These are phyloP conservation scores for Backusella circina DNA, from an alignment of 192 early-diverging fungal species.

Conservation along the genomic window DNA sequence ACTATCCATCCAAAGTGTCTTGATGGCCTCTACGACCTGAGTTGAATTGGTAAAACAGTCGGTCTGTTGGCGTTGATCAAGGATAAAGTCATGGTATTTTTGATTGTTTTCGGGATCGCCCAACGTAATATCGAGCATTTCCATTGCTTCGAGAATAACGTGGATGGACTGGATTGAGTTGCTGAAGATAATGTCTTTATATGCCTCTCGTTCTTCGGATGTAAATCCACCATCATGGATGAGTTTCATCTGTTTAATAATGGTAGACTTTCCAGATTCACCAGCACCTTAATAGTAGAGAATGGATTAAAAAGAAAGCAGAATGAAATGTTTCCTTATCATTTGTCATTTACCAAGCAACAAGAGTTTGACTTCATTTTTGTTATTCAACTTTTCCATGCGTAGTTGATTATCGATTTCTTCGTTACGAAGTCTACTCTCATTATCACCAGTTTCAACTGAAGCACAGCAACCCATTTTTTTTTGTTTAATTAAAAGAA, in stretches of 20 bases:
- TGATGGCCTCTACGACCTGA: constrained; percentile 70
- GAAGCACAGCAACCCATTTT: constrained; percentile 86
- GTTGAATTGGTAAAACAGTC: constrained; percentile 70
- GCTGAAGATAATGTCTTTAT: constrained; percentile 92
- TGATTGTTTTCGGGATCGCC: constrained; percentile 60
- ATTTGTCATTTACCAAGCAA: constrained; percentile 61
- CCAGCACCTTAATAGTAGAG: constrained; percentile 57
- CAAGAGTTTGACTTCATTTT: constrained; percentile 95
- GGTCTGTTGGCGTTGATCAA: constrained; percentile 85
- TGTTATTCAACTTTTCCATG: constrained; percentile 67
- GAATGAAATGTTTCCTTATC: background rate
- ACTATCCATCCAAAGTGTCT: constrained; percentile 68
- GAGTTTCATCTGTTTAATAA: constrained; percentile 97
- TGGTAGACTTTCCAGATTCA: constrained; percentile 93
- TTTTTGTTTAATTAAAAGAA: background rate
- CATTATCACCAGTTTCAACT: constrained; percentile 67
- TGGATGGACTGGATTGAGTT: constrained; percentile 95
- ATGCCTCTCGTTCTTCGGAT: constrained; percentile 79
- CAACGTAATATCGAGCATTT: constrained; percentile 72
- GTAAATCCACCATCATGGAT: constrained; percentile 92
- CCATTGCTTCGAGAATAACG: constrained; percentile 94
- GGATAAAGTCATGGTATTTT: constrained; percentile 64
- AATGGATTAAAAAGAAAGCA: background rate
- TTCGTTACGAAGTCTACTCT: constrained; percentile 77
- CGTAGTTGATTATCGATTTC: constrained; percentile 86